Conservation (phyloP, 73 alveolate genomes). For the Symbiodinium natans region DNA sequence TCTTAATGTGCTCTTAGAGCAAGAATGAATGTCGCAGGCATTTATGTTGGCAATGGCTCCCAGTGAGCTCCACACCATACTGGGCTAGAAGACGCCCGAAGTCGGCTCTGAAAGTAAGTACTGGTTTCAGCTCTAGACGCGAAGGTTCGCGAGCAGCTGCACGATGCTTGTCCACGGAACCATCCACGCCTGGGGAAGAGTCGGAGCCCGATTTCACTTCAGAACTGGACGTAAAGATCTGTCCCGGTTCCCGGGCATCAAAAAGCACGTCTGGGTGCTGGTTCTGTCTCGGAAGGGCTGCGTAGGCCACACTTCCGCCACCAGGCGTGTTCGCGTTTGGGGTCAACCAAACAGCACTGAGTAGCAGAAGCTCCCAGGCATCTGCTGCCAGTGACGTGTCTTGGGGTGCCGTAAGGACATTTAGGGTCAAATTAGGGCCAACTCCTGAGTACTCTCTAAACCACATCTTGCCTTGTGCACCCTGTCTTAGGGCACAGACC, state of each 20-base stretch:
- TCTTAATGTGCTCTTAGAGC: background rate
- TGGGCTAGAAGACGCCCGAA: too few relatives aligned
- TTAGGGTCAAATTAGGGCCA: too few relatives aligned
- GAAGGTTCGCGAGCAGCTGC: constrained; percentile 1
- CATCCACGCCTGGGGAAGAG: constrained; percentile 13
- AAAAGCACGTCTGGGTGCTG: background rate
- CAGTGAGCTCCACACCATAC: background rate
- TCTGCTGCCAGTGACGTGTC: too few relatives aligned
- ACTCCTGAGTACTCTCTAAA: too few relatives aligned
- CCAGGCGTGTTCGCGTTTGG: background rate
- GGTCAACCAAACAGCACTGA: background rate
- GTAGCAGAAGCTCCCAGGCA: background rate
- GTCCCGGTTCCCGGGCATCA: background rate
- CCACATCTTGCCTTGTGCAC: too few relatives aligned
- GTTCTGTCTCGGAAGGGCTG: background rate
- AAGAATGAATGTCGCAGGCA: too few relatives aligned
- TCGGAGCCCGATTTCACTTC: background rate
- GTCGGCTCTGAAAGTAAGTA: too few relatives aligned
- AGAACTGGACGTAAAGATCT: background rate
- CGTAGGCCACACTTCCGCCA: background rate
- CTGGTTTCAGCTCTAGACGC: constrained; percentile 8
- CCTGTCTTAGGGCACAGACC: too few relatives aligned
- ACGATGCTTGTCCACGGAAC: background rate
- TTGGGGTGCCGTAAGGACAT: too few relatives aligned
- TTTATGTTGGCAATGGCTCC: too few relatives aligned